Percentiles rank a stretch among this genome's conserved stretches.
phyloP scores from a whole-genome alignment of 805 yeast genomes.

The Jamesozyma piceae region DNA sequence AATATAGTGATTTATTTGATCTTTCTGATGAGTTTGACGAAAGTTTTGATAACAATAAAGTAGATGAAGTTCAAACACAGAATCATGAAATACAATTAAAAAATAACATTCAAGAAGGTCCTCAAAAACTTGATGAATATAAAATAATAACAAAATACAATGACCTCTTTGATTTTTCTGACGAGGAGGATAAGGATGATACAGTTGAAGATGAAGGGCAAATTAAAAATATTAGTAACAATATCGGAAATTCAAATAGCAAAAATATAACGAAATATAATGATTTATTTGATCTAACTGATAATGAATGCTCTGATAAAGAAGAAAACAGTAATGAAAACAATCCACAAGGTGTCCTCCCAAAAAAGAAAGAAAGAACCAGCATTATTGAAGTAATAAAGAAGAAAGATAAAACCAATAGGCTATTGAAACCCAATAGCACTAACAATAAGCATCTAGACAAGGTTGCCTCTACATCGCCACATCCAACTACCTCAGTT shows the following conservation, averaged over 20 bases:
- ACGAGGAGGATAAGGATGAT: constrained; percentile 5
- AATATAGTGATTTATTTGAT: constrained; percentile 1
- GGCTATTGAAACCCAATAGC: too few species aligned
- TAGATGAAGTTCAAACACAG: background rate
- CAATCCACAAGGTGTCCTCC: background rate
- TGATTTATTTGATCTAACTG: constrained; percentile 8
- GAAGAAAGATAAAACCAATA: background rate
- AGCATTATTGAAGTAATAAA: background rate
- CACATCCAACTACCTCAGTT: too few species aligned
- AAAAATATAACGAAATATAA: constrained; percentile 4
- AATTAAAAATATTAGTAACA: background rate
- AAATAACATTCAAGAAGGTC: background rate
- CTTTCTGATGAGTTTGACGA: constrained; percentile 4
- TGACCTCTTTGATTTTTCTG: constrained; percentile 22
- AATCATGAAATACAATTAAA: background rate
- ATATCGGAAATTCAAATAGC: background rate
- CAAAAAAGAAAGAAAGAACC: background rate
- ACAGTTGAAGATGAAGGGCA: background rate
- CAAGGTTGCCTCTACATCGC: too few species aligned
- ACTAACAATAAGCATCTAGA: background rate
- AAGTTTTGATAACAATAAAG: background rate
- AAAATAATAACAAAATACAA: constrained; percentile 11
- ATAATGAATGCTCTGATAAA: background rate
- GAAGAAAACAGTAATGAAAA: background rate
- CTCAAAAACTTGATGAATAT: background rate